phyloP scores from a whole-genome alignment of 192 early-diverging fungal species.

The Backusella morwellensis region DNA sequence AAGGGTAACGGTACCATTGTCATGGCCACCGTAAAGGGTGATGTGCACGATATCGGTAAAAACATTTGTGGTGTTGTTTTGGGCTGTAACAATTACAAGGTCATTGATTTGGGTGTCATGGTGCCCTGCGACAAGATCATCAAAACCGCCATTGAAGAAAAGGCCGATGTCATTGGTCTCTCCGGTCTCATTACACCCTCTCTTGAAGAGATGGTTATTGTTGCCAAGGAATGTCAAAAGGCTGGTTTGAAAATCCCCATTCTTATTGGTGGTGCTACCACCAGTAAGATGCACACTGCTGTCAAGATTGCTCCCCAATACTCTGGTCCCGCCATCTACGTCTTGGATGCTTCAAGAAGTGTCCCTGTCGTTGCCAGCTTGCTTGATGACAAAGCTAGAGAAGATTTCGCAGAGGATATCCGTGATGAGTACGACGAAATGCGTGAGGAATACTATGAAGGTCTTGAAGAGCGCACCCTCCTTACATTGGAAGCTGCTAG shows the following conservation, averaged over 20 bases:
- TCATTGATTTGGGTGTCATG: constrained; percentile 96
- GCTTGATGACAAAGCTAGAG: constrained; percentile 69
- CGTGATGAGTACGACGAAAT: constrained; percentile 94
- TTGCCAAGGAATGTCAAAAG: constrained; percentile 90
- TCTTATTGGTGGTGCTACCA: constrained; percentile 94
- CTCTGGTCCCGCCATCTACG: constrained; percentile 74
- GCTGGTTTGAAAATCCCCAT: constrained; percentile 85
- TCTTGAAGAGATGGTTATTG: constrained; percentile 96
- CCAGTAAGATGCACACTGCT: constrained; percentile 94
- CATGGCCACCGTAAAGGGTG: constrained; percentile 95
- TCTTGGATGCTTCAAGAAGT: constrained; percentile 87
- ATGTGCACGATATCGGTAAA: constrained; percentile 98
- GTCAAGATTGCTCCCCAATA: constrained; percentile 96
- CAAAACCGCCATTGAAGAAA: constrained; percentile 80
- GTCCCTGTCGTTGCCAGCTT: constrained; percentile 89
- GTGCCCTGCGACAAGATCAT: constrained; percentile 93
- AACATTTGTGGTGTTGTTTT: constrained; percentile 97
- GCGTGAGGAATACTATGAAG: constrained; percentile 91
- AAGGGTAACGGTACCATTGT: constrained; percentile 82
- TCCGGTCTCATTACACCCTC: constrained; percentile 94
- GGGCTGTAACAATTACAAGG: constrained; percentile 96
- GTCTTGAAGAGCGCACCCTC: constrained; percentile 82
- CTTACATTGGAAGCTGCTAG: constrained; percentile 71
- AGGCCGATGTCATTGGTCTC: constrained; percentile 91
- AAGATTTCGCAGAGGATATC: constrained; percentile 89